These are phyloP conservation scores for Phytophthora citrophthora DNA, from an alignment of 352 stramenopile genomes.

Conservation along the genomic window DNA sequence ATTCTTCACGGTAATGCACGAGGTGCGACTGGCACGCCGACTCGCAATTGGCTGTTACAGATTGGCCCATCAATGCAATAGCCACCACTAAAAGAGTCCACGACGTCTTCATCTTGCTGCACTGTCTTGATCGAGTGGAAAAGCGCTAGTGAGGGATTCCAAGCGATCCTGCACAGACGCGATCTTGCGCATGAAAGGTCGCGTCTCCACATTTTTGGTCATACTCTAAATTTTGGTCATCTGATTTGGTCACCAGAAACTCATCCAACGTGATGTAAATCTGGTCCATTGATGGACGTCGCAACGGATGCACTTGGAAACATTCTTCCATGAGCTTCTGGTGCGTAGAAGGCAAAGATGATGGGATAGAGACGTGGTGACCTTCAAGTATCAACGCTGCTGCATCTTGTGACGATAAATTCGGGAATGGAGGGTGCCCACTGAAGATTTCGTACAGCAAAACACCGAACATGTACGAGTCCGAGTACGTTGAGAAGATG, in stretches of 20 bases:
- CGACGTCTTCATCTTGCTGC: conserved; percentile 38
- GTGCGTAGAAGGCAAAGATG: conserved; percentile 45
- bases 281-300: conserved; percentile 68
- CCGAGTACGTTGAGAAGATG: conserved; percentile 72
- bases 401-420: conserved; percentile 58
- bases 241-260: too few species aligned
- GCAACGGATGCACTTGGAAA: conserved; percentile 63
- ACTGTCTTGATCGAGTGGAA: conserved; percentile 10
- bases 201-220: too few species aligned
- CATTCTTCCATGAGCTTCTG: conserved; percentile 64
- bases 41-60: conserved; percentile 26
- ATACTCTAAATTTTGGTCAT: too few species aligned
- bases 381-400: conserved; percentile 69
- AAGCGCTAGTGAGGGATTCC: conserved; percentile 12
- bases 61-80: conserved; percentile 6
- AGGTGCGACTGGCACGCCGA: conserved; percentile 50
- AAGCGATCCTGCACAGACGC: not conserved
- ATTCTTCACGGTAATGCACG: conserved; percentile 44
- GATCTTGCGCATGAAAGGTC: not conserved
- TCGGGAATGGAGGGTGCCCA: conserved; percentile 58
- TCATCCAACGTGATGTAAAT: conserved; percentile 45
- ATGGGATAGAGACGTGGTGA: conserved; percentile 63
- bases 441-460: conserved; percentile 82
- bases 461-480: conserved; percentile 82
- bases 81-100: conserved; percentile 27